phyloP scores from a whole-genome alignment of 768 basidiomycete genomes.

The Coprinopsis marcescibilis region DNA sequence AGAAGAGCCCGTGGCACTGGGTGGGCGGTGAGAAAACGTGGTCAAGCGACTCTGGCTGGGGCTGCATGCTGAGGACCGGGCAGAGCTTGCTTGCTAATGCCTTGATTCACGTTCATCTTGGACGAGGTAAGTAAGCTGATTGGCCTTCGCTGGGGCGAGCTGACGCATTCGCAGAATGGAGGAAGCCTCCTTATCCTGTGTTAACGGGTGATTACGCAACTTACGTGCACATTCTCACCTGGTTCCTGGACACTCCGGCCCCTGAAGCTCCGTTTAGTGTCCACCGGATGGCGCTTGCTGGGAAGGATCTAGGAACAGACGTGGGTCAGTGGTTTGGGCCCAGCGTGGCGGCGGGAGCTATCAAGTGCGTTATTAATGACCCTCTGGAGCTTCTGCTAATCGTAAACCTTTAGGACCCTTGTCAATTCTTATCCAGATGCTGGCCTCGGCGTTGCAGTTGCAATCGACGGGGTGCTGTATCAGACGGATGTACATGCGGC shows the following conservation, averaged over 20 bases:
- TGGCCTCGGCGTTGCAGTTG: conserved; percentile 75
- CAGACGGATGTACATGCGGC: conserved; percentile 83
- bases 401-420: conserved; percentile 47
- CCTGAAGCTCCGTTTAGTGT: conserved; percentile 88
- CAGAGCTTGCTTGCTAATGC: conserved; percentile 33
- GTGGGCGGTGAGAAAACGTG: conserved; percentile 66
- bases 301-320: conserved; percentile 91
- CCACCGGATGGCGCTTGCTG: conserved; percentile 92
- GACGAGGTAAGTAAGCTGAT: conserved; percentile 31
- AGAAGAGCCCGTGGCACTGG: conserved; percentile 60
- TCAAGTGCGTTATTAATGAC: conserved; percentile 52
- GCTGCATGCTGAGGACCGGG: conserved; percentile 33
- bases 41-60: conserved; percentile 33
- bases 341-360: conserved; percentile 93
- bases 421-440: conserved; percentile 76
- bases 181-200: conserved; percentile 59
- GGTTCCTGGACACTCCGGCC: conserved; percentile 91
- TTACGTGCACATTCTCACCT: conserved; percentile 87
- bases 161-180: conserved; percentile 61
- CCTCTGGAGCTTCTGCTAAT: neutral
- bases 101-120: conserved; percentile 56
- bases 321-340: conserved; percentile 99
- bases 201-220: conserved; percentile 66
- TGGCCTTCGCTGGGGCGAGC: neutral
- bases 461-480: conserved; percentile 77